A percentile compares a stretch with the other conserved stretches of the same genome.
Conservation (phyloP, 2,329 filamentous ascomycete genomes). For the Neurospora crassa region DNA sequence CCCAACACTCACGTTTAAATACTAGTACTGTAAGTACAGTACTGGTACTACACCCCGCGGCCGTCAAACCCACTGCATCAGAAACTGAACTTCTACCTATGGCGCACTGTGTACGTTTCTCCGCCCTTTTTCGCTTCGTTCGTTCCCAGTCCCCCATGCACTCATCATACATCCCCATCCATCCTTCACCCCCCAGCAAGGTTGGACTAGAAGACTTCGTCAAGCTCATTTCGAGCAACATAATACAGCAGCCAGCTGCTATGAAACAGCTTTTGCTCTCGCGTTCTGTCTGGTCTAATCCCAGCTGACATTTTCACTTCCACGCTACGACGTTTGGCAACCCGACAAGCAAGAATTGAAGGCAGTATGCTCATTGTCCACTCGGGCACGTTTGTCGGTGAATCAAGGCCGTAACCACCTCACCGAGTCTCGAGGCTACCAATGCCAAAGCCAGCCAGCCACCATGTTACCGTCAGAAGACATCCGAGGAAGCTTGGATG, state of each 20-base stretch:
- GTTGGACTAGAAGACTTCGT: too few species aligned
- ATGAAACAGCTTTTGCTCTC: not conserved
- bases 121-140: not conserved
- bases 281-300: not conserved
- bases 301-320: not conserved
- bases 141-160: not conserved
- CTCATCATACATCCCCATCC: not conserved
- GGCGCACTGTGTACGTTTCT: not conserved
- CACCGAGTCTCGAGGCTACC: not conserved
- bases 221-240: too few species aligned
- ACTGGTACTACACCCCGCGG: not conserved
- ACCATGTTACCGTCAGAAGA: not conserved
- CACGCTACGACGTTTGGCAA: not conserved
- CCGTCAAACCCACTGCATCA: not conserved
- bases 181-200: not conserved
- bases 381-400: not conserved
- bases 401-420: not conserved
- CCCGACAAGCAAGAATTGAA: not conserved
- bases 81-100: too few species aligned
- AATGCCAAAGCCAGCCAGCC: not conserved
- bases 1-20: not conserved
- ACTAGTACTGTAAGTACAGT: too few species aligned
- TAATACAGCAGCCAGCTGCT: not conserved
- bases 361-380: not conserved
- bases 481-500: not conserved